Evolutionary conservation across 352 stramenopile species (phyloP).

Genomic region (Globisporangium middletonii): DNA sequence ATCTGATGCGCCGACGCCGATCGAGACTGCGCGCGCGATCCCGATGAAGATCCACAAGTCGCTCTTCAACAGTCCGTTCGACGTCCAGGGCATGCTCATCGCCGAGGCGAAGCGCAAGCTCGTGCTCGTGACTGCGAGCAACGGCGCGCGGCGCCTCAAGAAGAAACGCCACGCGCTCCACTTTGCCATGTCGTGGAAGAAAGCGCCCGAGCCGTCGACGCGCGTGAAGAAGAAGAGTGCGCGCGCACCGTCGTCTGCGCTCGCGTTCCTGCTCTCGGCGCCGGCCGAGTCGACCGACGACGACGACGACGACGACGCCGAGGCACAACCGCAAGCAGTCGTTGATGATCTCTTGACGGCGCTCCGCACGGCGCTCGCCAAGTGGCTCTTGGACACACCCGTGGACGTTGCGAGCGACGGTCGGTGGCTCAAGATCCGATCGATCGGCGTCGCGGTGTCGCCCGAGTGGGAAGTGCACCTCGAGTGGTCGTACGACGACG

Average conservation of each 20-base stretch:
- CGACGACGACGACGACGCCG: constrained; percentile 42
- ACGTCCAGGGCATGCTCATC: constrained; percentile 73
- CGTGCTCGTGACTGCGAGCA: constrained; percentile 61
- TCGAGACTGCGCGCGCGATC: constrained; percentile 45
- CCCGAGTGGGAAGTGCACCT: constrained; percentile 77
- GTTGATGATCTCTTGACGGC: constrained; percentile 40
- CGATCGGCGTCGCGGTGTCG: constrained; percentile 59
- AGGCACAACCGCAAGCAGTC: constrained; percentile 65
- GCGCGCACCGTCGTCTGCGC: constrained; percentile 44
- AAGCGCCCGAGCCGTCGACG: constrained; percentile 50
- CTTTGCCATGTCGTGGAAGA: constrained; percentile 83
- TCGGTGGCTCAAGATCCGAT: constrained; percentile 70
- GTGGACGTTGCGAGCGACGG: constrained; percentile 53
- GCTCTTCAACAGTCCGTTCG: constrained; percentile 75
- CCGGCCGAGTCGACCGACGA: constrained; percentile 65
- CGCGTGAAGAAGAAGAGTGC: constrained; percentile 72
- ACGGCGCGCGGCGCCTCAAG: constrained; percentile 66
- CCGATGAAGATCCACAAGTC: constrained; percentile 80
- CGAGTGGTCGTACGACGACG: constrained; percentile 82
- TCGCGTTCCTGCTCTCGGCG: constrained; percentile 78
- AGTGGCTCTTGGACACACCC: constrained; percentile 56
- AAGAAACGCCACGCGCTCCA: constrained; percentile 83
- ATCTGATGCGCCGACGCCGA: constrained; percentile 20
- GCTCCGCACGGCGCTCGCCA: constrained; percentile 37
- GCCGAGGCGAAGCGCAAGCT: constrained; percentile 79